Conservation (phyloP, 1,139 yeast species). For the Kluyveromyces sp. region DNA sequence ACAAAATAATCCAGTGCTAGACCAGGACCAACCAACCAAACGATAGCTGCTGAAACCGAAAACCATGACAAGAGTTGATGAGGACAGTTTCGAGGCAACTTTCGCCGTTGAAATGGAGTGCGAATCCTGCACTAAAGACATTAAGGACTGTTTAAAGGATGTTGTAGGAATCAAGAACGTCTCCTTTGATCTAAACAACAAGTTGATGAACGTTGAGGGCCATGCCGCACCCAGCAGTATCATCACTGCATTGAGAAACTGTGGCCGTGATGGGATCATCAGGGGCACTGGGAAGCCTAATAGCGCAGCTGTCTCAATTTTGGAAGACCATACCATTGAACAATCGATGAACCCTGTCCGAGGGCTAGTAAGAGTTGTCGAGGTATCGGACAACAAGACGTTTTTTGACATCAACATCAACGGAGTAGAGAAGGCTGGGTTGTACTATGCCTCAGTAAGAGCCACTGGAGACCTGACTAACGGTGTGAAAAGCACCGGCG, state of each 20-base stretch:
- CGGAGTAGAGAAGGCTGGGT: conserved; percentile 55
- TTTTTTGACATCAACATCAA: conserved; percentile 73
- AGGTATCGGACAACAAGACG: conserved; percentile 43
- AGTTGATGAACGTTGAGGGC: conserved; percentile 24
- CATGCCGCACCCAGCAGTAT: conserved; percentile 26
- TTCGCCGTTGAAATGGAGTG: conserved; percentile 28
- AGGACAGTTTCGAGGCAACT: conserved; percentile 26
- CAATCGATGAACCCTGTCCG: conserved; percentile 60
- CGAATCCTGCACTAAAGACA: conserved; percentile 19
- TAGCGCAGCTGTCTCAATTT: conserved; percentile 85
- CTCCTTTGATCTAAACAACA: conserved; percentile 18
- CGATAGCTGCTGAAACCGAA: too few species aligned
- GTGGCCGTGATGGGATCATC: conserved; percentile 81
- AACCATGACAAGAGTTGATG: conserved; percentile 11
- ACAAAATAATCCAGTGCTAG: not conserved
- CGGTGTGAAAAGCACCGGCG: conserved; percentile 70
- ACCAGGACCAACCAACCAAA: too few species aligned
- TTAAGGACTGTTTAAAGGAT: conserved; percentile 16
- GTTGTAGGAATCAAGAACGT: conserved; percentile 18
- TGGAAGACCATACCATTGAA: conserved; percentile 52
- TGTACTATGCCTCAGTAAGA: conserved; percentile 63
- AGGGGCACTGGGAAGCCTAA: conserved; percentile 86
- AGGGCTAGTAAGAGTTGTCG: conserved; percentile 85
- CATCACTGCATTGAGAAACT: conserved; percentile 18
- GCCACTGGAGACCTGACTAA: conserved; percentile 66